Evolutionary conservation across 2,329 filamentous ascomycete genomes (phyloP), one percentile per base, ranked within the genome.

Genomic region (Teratosphaeria epicoccoides): DNA sequence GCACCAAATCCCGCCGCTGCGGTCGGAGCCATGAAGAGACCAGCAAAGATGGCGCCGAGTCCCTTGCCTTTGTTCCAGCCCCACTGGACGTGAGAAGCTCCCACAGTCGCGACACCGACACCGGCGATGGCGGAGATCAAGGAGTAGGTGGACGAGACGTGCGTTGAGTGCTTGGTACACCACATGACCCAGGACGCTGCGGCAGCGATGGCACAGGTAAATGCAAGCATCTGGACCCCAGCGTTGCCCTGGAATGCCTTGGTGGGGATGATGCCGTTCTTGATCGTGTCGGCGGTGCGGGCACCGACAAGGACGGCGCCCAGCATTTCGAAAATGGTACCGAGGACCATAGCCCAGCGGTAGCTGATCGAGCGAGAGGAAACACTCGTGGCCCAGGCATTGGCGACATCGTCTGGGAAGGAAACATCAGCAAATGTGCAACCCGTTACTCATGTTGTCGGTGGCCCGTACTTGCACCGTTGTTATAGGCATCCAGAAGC

Each of bases 401-500:
- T 79, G 64, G 76, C 75, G 54, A 77, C 75, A 75, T 78, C 75
- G 63, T 76, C 57, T 58, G 52, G 11, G 12, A 26, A 6, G 33
- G 22, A 6, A 4, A 5, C 23, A 23, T 40, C 47, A 49, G 26
- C 46, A 12, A 17, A 20, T 40, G 33, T 22, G n/a, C 6, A 46
- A 23, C 14, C 25, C 23, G 14, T 49, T 22, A 12, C 33, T 23
- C 5, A 11, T 11, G 9, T 17, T 43, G 17, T 24, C 43, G 17
- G 22, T 23, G 24, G 55, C 60, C 48, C 53, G 58, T 40, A 40
- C 33, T 40, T 40, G 72, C 72, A 73, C 78, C 80, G 57, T 82
- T 83, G 63, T 83, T 84, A 77, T 78, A 84, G 49, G 80, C 80
- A 64, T 84, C 81, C 40, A 84, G 76, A 63, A 81, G 79, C 54